Percentiles rank a stretch among this genome's conserved stretches.
Evolutionary conservation across 2,329 filamentous ascomycete species (phyloP).

Genomic region (Fusarium virguliforme): DNA sequence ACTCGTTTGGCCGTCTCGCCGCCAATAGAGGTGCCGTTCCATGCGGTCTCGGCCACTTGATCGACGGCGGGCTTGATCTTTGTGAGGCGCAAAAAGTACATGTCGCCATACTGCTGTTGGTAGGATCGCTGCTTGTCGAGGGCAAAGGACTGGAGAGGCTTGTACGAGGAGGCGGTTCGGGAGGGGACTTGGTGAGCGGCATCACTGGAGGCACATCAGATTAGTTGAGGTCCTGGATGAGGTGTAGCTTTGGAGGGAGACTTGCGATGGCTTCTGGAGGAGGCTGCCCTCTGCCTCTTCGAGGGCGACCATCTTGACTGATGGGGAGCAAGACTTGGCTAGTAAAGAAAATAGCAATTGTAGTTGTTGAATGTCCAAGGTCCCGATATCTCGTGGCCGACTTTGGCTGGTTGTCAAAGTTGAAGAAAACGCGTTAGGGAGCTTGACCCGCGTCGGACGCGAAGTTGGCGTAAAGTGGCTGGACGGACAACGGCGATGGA

Average conservation of each 20-base stretch:
- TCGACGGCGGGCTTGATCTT: slow-evolving; percentile 90
- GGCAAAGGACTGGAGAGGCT: slow-evolving; percentile 80
- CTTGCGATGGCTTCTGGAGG: slow-evolving; percentile 56
- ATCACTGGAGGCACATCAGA: slow-evolving; percentile 46
- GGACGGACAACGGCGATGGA: slow-evolving; percentile 26
- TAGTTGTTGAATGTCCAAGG: neutral
- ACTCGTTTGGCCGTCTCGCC: slow-evolving; percentile 83
- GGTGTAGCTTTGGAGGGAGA: neutral
- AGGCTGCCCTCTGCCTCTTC: slow-evolving; percentile 55
- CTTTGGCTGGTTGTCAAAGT: slow-evolving; percentile 15
- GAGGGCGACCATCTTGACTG: slow-evolving; percentile 55
- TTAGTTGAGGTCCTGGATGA: slow-evolving; percentile 14
- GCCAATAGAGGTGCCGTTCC: slow-evolving; percentile 84
- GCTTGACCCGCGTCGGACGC: slow-evolving; percentile 43
- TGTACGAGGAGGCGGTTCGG: slow-evolving; percentile 75
- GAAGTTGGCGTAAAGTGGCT: slow-evolving; percentile 52
- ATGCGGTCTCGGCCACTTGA: slow-evolving; percentile 79
- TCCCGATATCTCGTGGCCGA: slow-evolving; percentile 6
- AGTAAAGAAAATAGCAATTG: neutral
- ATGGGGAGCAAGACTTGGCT: neutral
- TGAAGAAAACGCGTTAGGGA: slow-evolving; percentile 45
- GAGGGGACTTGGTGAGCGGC: slow-evolving; percentile 61
- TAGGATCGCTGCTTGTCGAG: slow-evolving; percentile 83
- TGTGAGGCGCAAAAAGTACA: slow-evolving; percentile 94
- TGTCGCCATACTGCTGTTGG: slow-evolving; percentile 95